Evolutionary conservation across 495 filamentous ascomycete genomes (phyloP).

Genomic region (Lophium mytilinum): DNA sequence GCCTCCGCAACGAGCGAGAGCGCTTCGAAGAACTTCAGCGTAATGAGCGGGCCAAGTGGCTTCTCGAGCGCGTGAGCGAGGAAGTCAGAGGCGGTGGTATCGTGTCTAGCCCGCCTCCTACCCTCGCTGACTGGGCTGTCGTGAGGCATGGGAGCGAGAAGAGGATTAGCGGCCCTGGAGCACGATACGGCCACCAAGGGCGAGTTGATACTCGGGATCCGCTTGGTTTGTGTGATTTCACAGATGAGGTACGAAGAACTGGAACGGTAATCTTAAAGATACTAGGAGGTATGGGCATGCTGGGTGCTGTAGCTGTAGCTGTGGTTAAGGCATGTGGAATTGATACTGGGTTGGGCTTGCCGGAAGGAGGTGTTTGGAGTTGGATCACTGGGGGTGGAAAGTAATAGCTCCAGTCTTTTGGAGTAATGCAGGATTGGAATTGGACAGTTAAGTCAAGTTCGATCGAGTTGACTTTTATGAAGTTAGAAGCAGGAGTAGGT

Average conservation of each 20-base stretch:
- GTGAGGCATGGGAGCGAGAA: slow-evolving; percentile 16
- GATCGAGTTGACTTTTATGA: too few relatives aligned
- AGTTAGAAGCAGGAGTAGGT: too few relatives aligned
- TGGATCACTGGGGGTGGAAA: slow-evolving; percentile 11
- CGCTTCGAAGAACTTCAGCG: slow-evolving; percentile 63
- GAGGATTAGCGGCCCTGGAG: slow-evolving; percentile 18
- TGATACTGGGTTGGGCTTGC: slow-evolving; percentile 4
- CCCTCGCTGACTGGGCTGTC: slow-evolving; percentile 27
- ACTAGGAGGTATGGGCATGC: slow-evolving; percentile 62
- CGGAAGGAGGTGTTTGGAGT: slow-evolving; percentile 16
- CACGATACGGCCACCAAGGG: slow-evolving; percentile 28
- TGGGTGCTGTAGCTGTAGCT: slow-evolving; percentile 61
- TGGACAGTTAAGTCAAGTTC: too few relatives aligned
- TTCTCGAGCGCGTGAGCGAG: slow-evolving; percentile 67
- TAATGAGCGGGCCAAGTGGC: slow-evolving; percentile 63
- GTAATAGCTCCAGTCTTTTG: not conserved
- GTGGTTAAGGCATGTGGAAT: slow-evolving; percentile 21
- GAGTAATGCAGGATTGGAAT: too few relatives aligned
- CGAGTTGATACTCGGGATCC: slow-evolving; percentile 54
- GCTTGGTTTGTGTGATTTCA: slow-evolving; percentile 62
- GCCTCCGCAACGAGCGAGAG: slow-evolving; percentile 70
- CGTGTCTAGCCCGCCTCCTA: slow-evolving; percentile 36
- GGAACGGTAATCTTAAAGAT: slow-evolving; percentile 69
- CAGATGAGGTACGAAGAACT: slow-evolving; percentile 54
- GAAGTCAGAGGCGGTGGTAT: slow-evolving; percentile 34